Base-by-base conservation (phyloP, 2,329 filamentous ascomycete species). In the Trichoderma aggressivum region DNA sequence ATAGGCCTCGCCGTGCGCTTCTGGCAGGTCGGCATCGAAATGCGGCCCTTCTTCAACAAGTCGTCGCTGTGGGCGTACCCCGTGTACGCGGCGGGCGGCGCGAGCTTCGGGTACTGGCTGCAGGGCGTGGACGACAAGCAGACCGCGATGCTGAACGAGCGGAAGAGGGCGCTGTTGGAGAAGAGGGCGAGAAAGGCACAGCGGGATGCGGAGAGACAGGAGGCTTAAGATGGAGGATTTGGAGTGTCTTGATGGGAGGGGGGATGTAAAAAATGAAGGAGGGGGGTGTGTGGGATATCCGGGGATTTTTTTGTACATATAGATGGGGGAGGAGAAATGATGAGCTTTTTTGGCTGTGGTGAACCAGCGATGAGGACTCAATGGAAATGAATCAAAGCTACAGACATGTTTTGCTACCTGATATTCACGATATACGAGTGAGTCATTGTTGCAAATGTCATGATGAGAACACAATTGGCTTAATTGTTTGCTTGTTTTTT, bases 11-110 rank as follows among this genome's bases (percentile, higher is more conserved):
- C 92, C 80, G 92, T 94, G 80, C 93, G 95, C 78, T 89, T 96
- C 83, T 98, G 94, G 93, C 96, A 98, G 84, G 91, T 99, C 81
- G 96, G 95, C 79, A 96, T 99, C 81, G 94, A 99, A 86, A 97
- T 97, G 94, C 94, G 94, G 74, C 96, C 95, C 66, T 91, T 98
- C 82, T 93, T 98, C 88, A 91, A 92, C 84, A 89, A 87, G 79
- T 87, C 91, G 80, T 92, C 92, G 70, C 89, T 97, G 78, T 97
- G 94, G 92, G 94, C 90, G 65, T 99, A 97, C 85, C 96, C 96
- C 70, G 84, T 95, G 77, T 99, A 96, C 83, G 94, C 91, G 72
- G 88, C 88, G 76, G 89, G 94, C 74, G 94, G 94, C 77, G 94
- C 91, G 77, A 93, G 92, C 83, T 98, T 98, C 84, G 96, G 96